A percentile compares a stretch with the other conserved stretches of the same genome.
These are phyloP conservation scores for Ulota crispa DNA, from an alignment of 225 moss, liverwort and hornwort genomes.

Conservation along the genomic window DNA sequence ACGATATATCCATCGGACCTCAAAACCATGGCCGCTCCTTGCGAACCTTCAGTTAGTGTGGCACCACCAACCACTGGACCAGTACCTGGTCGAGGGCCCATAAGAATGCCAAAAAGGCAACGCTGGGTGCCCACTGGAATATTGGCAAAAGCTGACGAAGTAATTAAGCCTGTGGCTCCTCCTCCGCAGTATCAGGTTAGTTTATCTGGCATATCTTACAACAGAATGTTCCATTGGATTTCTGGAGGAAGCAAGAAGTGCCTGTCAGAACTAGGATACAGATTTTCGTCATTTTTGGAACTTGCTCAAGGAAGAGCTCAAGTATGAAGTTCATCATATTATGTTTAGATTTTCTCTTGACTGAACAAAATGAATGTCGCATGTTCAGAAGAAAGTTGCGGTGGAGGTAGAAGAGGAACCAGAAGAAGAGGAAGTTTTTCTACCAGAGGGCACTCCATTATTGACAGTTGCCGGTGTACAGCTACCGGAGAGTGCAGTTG, in stretches of 20 bases:
- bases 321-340: neutral
- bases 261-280: neutral
- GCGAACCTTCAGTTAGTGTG: constrained; percentile 29
- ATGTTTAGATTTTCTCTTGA: neutral
- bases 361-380: neutral
- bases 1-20: constrained; percentile 34
- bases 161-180: constrained; percentile 58
- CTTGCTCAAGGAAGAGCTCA: neutral
- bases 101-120: constrained; percentile 57
- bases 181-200: constrained; percentile 60
- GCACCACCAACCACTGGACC: constrained; percentile 34
- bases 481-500: constrained; percentile 58
- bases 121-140: constrained; percentile 67
- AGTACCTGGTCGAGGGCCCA: constrained; percentile 39
- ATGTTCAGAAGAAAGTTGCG: constrained; percentile 43
- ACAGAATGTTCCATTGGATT: neutral
- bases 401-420: constrained; percentile 50
- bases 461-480: constrained; percentile 47
- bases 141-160: constrained; percentile 54
- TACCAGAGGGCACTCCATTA: constrained; percentile 57
- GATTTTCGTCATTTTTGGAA: neutral
- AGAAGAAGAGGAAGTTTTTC: constrained; percentile 49
- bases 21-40: constrained; percentile 42
- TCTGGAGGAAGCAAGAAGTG: neutral
- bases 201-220: neutral